These are phyloP conservation scores for Verticillium longisporum DNA, from an alignment of 2,329 filamentous ascomycete species.

Conservation along the genomic window DNA sequence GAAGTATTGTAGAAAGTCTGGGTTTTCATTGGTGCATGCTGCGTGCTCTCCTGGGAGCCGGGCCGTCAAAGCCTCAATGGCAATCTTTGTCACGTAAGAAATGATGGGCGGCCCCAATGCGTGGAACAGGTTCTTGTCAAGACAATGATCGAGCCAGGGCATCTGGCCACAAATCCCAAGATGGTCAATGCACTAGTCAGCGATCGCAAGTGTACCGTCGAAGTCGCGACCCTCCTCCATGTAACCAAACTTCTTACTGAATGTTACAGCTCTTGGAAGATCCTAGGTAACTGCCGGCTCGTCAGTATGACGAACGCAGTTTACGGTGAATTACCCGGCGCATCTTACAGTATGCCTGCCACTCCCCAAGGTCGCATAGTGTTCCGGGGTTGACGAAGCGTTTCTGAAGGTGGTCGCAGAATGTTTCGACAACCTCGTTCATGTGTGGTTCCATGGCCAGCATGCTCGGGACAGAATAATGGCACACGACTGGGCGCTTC, in stretches of 20 bases:
- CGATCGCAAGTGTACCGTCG: conserved; percentile 23
- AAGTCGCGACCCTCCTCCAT: conserved; percentile 28
- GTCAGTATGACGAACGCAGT: too few species aligned
- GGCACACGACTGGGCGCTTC: conserved; percentile 28
- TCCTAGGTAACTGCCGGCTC: conserved; percentile 25
- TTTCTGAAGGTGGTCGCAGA: conserved; percentile 20
- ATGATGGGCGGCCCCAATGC: conserved; percentile 16
- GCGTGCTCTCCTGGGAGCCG: conserved; percentile 6
- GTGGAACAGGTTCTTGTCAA: conserved; percentile 21
- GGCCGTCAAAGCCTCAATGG: conserved; percentile 11
- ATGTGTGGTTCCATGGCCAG: conserved; percentile 22
- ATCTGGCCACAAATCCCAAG: conserved; percentile 20
- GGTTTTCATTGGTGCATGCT: conserved; percentile 5
- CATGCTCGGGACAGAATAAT: conserved; percentile 23
- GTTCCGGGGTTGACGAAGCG: conserved; percentile 18
- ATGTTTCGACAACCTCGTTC: conserved; percentile 20
- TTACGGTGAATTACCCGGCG: neutral
- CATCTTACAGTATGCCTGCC: neutral
- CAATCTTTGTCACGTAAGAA: conserved; percentile 13
- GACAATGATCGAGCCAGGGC: conserved; percentile 16
- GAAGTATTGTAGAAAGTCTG: conserved; percentile 25
- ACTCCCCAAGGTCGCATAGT: conserved; percentile 12
- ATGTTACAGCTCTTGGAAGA: conserved; percentile 31
- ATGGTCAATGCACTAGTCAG: conserved; percentile 24
- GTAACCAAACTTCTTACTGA: conserved; percentile 33